Base-by-base conservation (phyloP, 2,329 filamentous ascomycete genomes). In the Colletotrichum trifolii region DNA sequence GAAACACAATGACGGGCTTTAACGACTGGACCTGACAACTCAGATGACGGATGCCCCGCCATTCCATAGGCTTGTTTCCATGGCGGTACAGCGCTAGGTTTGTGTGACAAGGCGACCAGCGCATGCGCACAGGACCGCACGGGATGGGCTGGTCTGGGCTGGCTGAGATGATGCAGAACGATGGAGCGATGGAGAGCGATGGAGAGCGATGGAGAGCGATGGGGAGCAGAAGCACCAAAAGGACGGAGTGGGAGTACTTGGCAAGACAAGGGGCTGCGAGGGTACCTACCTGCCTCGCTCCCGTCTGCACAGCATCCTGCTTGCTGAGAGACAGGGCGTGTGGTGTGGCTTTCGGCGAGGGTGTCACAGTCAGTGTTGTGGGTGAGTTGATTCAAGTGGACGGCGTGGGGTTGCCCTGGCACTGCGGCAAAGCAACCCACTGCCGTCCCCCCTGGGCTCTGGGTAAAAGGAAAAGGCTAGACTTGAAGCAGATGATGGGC, bases 331-430 rank as follows among this genome's bases (percentile, higher is more conserved):
- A 25, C 4, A 5, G 25, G 25, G 25, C 25, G 25, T 25, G 25
- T 25, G 25, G 25, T 5, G 25, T 25, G 25, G 25, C 25, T 25
- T 25, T 25, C 4, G 25, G 25, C 25, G 25, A 25, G 25, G 3
- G 25, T 25, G 25, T 25, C 25, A 25, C 25, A 25, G 25, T 25
- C 25, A 25, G 25, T 25, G 25, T 25, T 25, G 25, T 25, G 1
- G 25, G 25, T 25, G 25, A 25, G 25, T 25, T 25, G 25, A 25
- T 25, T 25, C 25, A 25, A 56, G 58, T 25, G 11, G 25, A 25
- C 43, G 43, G 40, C 62, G 47, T 63, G 59, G 63, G 63, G 63
- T 57, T 56, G 58, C 58, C 58, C 47, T 36, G 58, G 62, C 46
- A 58, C 50, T 50, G 50, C 42, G 34, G 46, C 39, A 53, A 40